Percentiles rank a stretch among this genome's conserved stretches.
Evolutionary conservation across 257 asterid genomes (phyloP).

Genomic region (Gentiana macrophylla): DNA sequence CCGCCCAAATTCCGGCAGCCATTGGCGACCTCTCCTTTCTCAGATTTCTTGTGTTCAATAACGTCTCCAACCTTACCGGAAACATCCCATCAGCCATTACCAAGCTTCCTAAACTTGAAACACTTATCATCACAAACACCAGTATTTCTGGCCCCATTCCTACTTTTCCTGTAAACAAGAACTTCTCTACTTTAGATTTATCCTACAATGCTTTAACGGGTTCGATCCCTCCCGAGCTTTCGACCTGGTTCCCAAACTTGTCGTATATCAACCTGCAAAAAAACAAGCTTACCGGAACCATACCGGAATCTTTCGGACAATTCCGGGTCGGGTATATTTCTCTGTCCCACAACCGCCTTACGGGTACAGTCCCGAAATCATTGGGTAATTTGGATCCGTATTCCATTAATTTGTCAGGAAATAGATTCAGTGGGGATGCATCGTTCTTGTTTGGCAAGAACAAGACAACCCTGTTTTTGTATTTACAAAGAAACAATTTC

Average conservation of each 20-base stretch:
- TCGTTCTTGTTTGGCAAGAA: conserved; percentile 50
- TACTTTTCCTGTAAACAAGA: conserved; percentile 20
- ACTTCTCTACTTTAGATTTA: conserved; percentile 19
- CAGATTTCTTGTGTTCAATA: conserved; percentile 12
- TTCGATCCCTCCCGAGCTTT: conserved; percentile 34
- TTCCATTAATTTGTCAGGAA: conserved; percentile 28
- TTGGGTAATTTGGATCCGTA: conserved; percentile 23
- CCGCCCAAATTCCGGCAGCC: conserved; percentile 39
- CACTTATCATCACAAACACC: conserved; percentile 1
- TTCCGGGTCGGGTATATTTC: conserved; percentile 25
- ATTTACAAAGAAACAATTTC: conserved; percentile 43
- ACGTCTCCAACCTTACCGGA: conserved; percentile 29
- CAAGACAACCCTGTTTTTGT: conserved; percentile 19
- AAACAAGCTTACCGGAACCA: conserved; percentile 41
- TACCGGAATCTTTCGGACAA: conserved; percentile 34
- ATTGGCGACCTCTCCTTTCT: conserved; percentile 37
- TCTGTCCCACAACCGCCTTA: conserved; percentile 50
- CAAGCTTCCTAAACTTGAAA: conserved; percentile 24
- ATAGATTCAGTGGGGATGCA: conserved; percentile 46
- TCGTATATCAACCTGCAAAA: conserved; percentile 24
- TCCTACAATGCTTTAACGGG: conserved; percentile 36
- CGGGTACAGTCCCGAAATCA: conserved; percentile 37
- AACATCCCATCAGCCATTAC: conserved; percentile 29
- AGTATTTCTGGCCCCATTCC: conserved; percentile 27
- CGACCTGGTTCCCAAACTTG: conserved; percentile 20